These are phyloP conservation scores for Starmera quercuum DNA, from an alignment of 805 yeast genomes.

Conservation along the genomic window DNA sequence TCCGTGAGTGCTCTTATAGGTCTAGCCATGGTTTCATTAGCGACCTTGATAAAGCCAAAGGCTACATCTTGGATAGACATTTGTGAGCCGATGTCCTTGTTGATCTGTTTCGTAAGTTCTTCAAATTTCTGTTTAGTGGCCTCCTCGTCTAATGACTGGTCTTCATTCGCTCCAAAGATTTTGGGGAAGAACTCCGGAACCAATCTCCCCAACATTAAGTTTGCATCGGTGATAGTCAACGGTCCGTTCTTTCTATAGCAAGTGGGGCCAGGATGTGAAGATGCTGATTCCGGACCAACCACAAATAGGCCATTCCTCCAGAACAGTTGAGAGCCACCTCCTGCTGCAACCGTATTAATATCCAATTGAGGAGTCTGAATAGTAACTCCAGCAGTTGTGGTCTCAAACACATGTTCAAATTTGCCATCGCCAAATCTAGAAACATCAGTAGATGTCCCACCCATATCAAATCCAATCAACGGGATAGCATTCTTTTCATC, in stretches of 20 bases:
- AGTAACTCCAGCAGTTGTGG: constrained; percentile 31
- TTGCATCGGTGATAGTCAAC: constrained; percentile 39
- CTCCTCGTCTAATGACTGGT: constrained; percentile 30
- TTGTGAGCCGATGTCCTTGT: constrained; percentile 23
- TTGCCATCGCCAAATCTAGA: constrained; percentile 25
- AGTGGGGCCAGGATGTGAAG: constrained; percentile 42
- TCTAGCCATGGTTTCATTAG: constrained; percentile 38
- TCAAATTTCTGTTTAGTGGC: constrained; percentile 26
- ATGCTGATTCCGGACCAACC: constrained; percentile 41
- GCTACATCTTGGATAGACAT: constrained; percentile 37
- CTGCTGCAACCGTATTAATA: constrained; percentile 31
- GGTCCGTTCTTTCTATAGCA: constrained; percentile 43
- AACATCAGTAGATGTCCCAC: constrained; percentile 35
- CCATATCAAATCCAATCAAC: constrained; percentile 34
- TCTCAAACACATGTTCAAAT: constrained; percentile 22
- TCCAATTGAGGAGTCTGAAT: constrained; percentile 33
- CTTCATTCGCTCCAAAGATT: constrained; percentile 38
- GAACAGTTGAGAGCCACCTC: constrained; percentile 27
- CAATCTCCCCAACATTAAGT: constrained; percentile 33
- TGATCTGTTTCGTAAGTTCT: constrained; percentile 29
- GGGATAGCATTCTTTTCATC: constrained; percentile 23
- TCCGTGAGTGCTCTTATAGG: constrained; percentile 40
- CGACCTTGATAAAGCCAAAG: constrained; percentile 37
- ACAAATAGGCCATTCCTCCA: constrained; percentile 29
- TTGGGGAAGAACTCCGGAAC: constrained; percentile 34